Conservation (phyloP, 164 flowering plant genomes). For the Aristolochia fimbriata region DNA sequence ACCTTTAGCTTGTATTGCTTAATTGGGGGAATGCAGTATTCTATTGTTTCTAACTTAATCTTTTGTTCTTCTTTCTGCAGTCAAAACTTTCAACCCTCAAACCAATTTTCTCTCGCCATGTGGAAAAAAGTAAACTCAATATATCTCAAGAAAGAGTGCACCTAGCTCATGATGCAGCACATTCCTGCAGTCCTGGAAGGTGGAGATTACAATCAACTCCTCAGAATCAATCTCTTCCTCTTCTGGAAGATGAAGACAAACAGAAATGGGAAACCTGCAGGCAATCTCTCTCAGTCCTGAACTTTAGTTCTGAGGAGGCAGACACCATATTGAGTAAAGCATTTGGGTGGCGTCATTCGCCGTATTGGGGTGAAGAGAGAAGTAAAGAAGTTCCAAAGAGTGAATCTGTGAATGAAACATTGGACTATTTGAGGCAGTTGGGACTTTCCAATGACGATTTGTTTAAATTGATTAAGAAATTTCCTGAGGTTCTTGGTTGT, state of each 20-base stretch:
- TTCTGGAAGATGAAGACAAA: conserved; percentile 42
- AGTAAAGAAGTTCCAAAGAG: conserved; percentile 51
- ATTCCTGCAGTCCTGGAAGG: conserved; percentile 14
- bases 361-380: conserved; percentile 94
- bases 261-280: conserved; percentile 63
- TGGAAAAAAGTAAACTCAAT: no score
- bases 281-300: conserved; percentile 40
- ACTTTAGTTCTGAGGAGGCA: conserved; percentile 45
- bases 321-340: conserved; percentile 82
- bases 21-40: neutral
- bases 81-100: conserved; percentile 20
- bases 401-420: conserved; percentile 34
- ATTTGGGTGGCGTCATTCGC: conserved; percentile 77
- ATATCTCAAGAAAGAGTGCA: conserved; percentile 8
- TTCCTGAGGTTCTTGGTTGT: conserved; percentile 96
- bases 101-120: conserved; percentile 3
- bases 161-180: conserved; percentile 6
- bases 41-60: neutral
- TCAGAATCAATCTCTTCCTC: conserved; percentile 16
- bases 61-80: conserved; percentile 19
- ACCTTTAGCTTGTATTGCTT: neutral
- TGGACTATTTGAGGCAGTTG: conserved; percentile 58
- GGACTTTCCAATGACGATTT: conserved; percentile 74
- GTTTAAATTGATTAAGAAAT: conserved; percentile 72
- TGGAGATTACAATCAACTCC: conserved; percentile 44